Percentiles rank a stretch among this genome's conserved stretches.
These are phyloP conservation scores for Cyanophora paradoxa DNA, from an alignment of 78 protist genomes.

Conservation along the genomic window DNA sequence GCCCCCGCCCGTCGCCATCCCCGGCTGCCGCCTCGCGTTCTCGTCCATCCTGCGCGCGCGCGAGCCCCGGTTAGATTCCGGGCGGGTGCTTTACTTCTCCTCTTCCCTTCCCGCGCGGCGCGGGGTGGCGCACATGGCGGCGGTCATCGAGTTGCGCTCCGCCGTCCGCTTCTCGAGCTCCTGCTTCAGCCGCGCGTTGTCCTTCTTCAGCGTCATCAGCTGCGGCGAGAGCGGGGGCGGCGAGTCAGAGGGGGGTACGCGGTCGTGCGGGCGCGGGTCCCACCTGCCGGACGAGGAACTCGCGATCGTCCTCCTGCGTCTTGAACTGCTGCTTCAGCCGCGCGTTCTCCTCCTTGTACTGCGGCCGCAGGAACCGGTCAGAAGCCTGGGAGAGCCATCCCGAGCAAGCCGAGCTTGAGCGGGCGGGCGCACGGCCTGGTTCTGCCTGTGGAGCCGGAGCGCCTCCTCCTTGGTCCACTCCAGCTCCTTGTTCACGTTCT, in stretches of 20 bases:
- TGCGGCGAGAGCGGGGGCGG: not conserved
- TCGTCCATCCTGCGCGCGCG: not conserved
- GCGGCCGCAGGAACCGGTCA: not conserved
- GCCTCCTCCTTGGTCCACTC: constrained; percentile 13
- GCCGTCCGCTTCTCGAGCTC: not conserved
- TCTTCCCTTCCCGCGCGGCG: not conserved
- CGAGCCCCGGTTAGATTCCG: not conserved
- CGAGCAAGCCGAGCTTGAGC: not conserved
- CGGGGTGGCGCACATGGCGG: not conserved
- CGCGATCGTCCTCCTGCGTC: not conserved
- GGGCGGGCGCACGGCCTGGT: not conserved
- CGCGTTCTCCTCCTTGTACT: no score
- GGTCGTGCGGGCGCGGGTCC: not conserved
- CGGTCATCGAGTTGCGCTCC: not conserved
- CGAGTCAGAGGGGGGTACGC: not conserved
- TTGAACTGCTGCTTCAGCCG: not conserved
- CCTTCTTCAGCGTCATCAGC: constrained; percentile 2
- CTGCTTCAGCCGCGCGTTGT: not conserved
- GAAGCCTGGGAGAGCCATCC: not conserved
- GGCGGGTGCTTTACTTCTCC: not conserved
- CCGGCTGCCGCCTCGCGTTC: not conserved
- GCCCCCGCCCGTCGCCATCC: not conserved
- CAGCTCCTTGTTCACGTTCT: constrained; percentile 2
- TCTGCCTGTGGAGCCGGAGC: constrained; percentile 4
- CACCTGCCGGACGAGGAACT: not conserved